These are phyloP conservation scores for Arthroderma sp. DNA, from an alignment of 2,329 filamentous ascomycete genomes.

Conservation along the genomic window DNA sequence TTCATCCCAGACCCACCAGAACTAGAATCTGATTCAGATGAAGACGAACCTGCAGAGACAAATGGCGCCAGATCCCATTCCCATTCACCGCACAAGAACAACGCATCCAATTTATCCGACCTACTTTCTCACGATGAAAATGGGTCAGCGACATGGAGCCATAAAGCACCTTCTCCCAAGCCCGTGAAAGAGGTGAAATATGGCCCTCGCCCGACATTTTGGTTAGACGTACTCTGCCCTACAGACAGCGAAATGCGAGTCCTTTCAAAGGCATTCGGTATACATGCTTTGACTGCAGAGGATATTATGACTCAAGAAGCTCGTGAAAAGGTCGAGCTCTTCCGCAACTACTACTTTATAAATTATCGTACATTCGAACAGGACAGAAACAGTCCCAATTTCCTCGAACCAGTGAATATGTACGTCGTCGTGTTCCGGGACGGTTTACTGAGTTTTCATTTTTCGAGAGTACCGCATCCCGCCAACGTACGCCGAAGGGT, in stretches of 20 bases:
- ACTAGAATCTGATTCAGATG: conserved; percentile 52
- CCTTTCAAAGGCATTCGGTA: conserved; percentile 81
- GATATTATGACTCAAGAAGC: conserved; percentile 97
- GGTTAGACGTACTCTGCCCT: conserved; percentile 83
- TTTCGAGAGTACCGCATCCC: conserved; percentile 87
- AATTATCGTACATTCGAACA: conserved; percentile 98
- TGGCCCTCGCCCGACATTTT: conserved; percentile 85
- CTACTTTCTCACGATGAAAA: conserved; percentile 10
- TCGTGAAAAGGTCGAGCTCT: conserved; percentile 94
- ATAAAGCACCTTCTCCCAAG: conserved; percentile 12
- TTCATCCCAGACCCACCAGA: conserved; percentile 79
- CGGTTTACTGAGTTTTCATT: conserved; percentile 92
- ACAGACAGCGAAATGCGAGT: conserved; percentile 94
- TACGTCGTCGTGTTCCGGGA: conserved; percentile 95
- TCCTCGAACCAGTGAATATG: conserved; percentile 91
- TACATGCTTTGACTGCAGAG: conserved; percentile 87
- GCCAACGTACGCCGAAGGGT: conserved; percentile 91
- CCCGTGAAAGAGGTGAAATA: conserved; percentile 40
- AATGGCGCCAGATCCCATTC: conserved; percentile 3
- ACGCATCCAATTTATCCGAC: conserved; percentile 8
- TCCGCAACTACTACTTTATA: conserved; percentile 96
- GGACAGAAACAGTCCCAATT: conserved; percentile 75
- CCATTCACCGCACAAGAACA: background rate
- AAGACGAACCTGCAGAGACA: conserved; percentile 38
- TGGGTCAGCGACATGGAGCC: conserved; percentile 16